Evolutionary conservation across 2,329 filamentous ascomycete genomes (phyloP), one percentile per base, ranked within the genome.

Genomic region (Albifimbria verrucaria): DNA sequence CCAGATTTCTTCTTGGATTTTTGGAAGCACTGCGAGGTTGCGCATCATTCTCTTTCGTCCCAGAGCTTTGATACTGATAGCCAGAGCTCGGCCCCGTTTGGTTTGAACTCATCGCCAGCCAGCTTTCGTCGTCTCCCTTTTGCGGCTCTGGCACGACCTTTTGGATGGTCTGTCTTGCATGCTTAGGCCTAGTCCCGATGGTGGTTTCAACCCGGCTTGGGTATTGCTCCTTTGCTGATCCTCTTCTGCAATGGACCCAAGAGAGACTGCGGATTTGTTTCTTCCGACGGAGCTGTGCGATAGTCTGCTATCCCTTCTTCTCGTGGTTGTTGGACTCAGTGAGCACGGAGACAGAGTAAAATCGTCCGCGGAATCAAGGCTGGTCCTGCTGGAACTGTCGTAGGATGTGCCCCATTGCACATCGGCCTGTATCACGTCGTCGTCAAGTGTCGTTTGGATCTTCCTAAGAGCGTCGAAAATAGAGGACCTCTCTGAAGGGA

Each of bases 161-260:
- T n/a, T n/a, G n/a, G n/a, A n/a, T n/a, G n/a, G n/a, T n/a, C n/a
- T n/a, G n/a, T n/a, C n/a, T n/a, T n/a, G n/a, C n/a, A n/a, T n/a
- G n/a, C n/a, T n/a, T n/a, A n/a, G n/a, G n/a, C n/a, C n/a, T n/a
- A n/a, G n/a, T n/a, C n/a, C n/a, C n/a, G n/a, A n/a, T n/a, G n/a
- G n/a, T n/a, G n/a, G n/a, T n/a, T n/a, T n/a, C n/a, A n/a, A n/a
- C n/a, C n/a, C n/a, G n/a, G n/a, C n/a, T n/a, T n/a, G n/a, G n/a
- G n/a, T n/a, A n/a, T n/a, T n/a, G 32, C 32, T n/a, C 12, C 21
- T 26, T 7, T 20, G 46, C 26, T 48, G 46, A 26, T 48, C 46
- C 46, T 74, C 73, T 57, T 80, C 77, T 2, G 72, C 71, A 48
- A 80, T 80, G 17, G 76, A 72, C 7, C 74, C 69, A 6, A 80